Evolutionary conservation across 129 eudicot genomes (phyloP), one percentile per base, ranked within the genome.

Genomic region (Rutidosis leptorrhynchoides): DNA sequence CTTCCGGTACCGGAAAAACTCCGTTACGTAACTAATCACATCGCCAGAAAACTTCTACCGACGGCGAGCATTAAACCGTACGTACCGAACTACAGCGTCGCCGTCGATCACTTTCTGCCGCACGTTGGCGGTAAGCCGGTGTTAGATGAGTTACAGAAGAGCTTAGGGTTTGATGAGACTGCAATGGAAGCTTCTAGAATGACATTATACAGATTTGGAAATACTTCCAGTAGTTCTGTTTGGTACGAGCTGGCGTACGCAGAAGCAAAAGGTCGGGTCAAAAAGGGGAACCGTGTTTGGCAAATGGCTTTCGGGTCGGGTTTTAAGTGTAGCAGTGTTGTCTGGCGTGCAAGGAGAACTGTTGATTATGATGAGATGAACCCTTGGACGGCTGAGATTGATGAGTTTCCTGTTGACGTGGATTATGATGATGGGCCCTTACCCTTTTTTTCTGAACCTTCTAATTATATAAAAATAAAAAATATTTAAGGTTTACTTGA

Each of bases 71-170:
- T 68, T 10, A 0, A 66, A 17, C 67, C 64, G 1, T 82, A 82
- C 12, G 53, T 79, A 7, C 95, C 87, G 1, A 79, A 87, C 42
- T 87, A 84, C 67, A 74, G 32, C 48, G 14, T 12, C 49, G 71
- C 72, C 8, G 51, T 82, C 25, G 77, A 84, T 7, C 90, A 84
- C 14, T 87, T 87, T 64, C 65, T 79, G 19, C 76, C 84, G 14
- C 95, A 87, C 42, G 90, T 79, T 5, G 95, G 95, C 3, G 95
- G 90, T 60, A 80, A 67, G 74, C 85, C 88, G 2, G 84, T 84
- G 55, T 57, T 87, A 2, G 90, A 84, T 3, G 82, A 65, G 12
- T 37, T 87, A 64, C 75, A 87, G 67, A 78, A 42, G 26, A 77
- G 42, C 9, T 43, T 87, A 4, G 73, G 82, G 46, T 69, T 78